phyloP scores from a whole-genome alignment of 129 eudicot genomes.

The Gnaphalium uliginosum region DNA sequence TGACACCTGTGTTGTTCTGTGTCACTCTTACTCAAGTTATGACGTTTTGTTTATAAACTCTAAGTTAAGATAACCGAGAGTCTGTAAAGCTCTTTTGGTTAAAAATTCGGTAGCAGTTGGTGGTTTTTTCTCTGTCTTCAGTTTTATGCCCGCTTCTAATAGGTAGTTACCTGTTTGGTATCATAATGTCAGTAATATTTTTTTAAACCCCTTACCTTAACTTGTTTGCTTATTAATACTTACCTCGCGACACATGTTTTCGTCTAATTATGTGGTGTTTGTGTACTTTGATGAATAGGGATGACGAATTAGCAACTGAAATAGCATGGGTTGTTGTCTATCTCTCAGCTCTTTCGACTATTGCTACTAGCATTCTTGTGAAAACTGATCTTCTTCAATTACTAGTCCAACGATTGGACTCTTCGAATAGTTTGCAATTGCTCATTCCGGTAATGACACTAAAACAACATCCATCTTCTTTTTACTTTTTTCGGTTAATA shows the following conservation, averaged over 20 bases:
- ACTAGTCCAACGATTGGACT: slow-evolving; percentile 66
- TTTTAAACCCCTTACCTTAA: neutral
- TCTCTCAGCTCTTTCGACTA: slow-evolving; percentile 85
- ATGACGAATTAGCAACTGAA: slow-evolving; percentile 89
- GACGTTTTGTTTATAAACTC: neutral
- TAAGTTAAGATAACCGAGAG: neutral
- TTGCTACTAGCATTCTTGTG: slow-evolving; percentile 72
- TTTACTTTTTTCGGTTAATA: neutral
- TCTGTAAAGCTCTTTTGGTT: neutral
- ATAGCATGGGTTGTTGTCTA: slow-evolving; percentile 98
- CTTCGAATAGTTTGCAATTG: slow-evolving; percentile 80
- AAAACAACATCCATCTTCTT: neutral
- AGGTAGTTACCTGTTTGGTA: neutral
- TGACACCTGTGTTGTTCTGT: neutral
- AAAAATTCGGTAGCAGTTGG: slow-evolving; percentile 1
- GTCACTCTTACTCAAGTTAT: neutral
- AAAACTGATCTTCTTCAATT: slow-evolving; percentile 73
- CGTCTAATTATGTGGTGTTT: slow-evolving; percentile 1
- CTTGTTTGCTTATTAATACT: neutral
- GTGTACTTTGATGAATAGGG: slow-evolving; percentile 44
- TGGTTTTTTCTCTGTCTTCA: neutral
- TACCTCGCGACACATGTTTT: neutral
- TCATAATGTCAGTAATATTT: neutral
- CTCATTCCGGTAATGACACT: slow-evolving; percentile 78
- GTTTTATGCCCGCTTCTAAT: neutral